A percentile compares a stretch with the other conserved stretches of the same genome.
phyloP scores from a whole-genome alignment of 805 yeast species.

The Teunomyces atbi region DNA sequence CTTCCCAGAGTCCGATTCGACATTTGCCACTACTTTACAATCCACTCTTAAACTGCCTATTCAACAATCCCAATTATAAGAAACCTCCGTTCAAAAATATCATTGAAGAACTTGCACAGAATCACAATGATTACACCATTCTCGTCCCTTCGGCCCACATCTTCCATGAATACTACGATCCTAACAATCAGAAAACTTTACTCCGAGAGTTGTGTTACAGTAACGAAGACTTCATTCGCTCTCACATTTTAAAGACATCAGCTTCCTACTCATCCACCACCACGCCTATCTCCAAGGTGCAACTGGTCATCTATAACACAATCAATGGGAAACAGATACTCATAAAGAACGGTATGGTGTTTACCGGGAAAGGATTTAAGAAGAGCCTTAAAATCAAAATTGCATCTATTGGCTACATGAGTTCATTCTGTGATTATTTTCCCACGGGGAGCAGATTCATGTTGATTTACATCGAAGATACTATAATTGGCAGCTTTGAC shows the following conservation, averaged over 20 bases:
- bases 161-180: conserved; percentile 35
- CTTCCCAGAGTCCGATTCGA: conserved; percentile 7
- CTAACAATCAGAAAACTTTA: conserved; percentile 25
- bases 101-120: conserved; percentile 38
- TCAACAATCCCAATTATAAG: conserved; percentile 53
- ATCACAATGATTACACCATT: conserved; percentile 53
- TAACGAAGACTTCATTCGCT: conserved; percentile 56
- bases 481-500: conserved; percentile 45
- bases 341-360: conserved; percentile 52
- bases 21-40: conserved; percentile 57
- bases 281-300: conserved; percentile 28
- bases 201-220: conserved; percentile 52
- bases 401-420: conserved; percentile 44
- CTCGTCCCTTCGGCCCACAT: conserved; percentile 62
- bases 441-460: conserved; percentile 56
- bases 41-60: conserved; percentile 62
- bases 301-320: conserved; percentile 49
- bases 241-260: conserved; percentile 53
- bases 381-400: conserved; percentile 45
- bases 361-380: conserved; percentile 60
- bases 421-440: conserved; percentile 58
- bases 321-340: conserved; percentile 55
- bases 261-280: conserved; percentile 21
- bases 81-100: conserved; percentile 48
- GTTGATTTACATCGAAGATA: conserved; percentile 55